Base-by-base conservation (phyloP, 2,329 filamentous ascomycete genomes). In the Calonectria pseudoturangicola region DNA sequence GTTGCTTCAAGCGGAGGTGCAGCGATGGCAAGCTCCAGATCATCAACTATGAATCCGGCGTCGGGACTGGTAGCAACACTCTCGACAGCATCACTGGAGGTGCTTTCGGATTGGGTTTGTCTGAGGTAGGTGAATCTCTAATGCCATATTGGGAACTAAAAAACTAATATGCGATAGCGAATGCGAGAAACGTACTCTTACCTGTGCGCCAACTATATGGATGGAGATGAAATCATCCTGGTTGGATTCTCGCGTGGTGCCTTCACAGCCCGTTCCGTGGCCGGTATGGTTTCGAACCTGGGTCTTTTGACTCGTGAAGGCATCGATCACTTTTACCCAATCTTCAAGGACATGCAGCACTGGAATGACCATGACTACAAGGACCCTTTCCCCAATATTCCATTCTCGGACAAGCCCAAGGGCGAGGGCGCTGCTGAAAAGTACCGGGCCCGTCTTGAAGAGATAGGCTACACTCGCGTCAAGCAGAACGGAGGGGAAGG, bases 171-270 rank as follows among this genome's bases (percentile, higher is more conserved):
- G 36, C 58, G 43, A 27, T 76, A 93, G 84, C 81, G 85, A 70
- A 87, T 93, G 66, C 88, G 90, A 15, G 91, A 92, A 79, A 89
- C 90, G 1, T 93, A 93, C 78, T 86, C 88, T 5, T 93, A 92
- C 77, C 83, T 92, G 2, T 91, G 89, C 68, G 87, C 89, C 76
- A 93, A 92, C 81, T 92, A 92, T 76, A 85, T 86, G 67, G 86
- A 88, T 66, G 89, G 89, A 3, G 90, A 92, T 73, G 87, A 91
- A 74, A 89, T 91, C 60, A 82, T 90, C 58, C 84, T 91, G 33
- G 81, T 91, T 33, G 90, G 89, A 3, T 92, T 90, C 83, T 91
- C 89, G 1, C 86, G 90, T 16, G 89, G 89, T 4, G 90, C 89
- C 5, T 92, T 91, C 75, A 92, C 89, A 0, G 89, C 86, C 2